Evolutionary conservation across 1,139 yeast species (phyloP).

Genomic region (Debaryomyces udenii): DNA sequence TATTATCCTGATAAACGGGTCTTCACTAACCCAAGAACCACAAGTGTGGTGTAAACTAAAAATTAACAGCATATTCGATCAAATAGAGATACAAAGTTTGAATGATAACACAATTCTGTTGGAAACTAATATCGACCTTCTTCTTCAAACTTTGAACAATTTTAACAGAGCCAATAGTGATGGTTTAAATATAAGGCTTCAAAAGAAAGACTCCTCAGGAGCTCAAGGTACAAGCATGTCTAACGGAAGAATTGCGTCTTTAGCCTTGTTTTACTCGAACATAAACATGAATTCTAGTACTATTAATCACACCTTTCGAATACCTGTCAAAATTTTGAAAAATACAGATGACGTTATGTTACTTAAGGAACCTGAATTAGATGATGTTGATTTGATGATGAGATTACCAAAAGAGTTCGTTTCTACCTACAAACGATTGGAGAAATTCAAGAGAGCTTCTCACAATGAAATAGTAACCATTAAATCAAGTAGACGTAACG

Average conservation of each 20-base stretch:
- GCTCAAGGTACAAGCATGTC: conserved; percentile 26
- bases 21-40: conserved; percentile 52
- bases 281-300: conserved; percentile 33
- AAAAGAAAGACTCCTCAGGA: conserved; percentile 43
- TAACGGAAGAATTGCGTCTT: conserved; percentile 49
- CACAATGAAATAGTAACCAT: conserved; percentile 37
- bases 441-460: conserved; percentile 51
- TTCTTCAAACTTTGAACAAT: conserved; percentile 55
- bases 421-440: conserved; percentile 55
- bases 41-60: conserved; percentile 63
- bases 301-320: conserved; percentile 59
- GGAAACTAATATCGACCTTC: conserved; percentile 58
- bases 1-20: conserved; percentile 50
- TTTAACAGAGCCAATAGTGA: conserved; percentile 57
- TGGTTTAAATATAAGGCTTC: conserved; percentile 55
- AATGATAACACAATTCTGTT: conserved; percentile 53
- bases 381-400: conserved; percentile 51
- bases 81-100: conserved; percentile 48
- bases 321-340: conserved; percentile 58
- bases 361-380: conserved; percentile 51
- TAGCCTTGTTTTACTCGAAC: conserved; percentile 54
- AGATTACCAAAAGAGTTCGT: conserved; percentile 51
- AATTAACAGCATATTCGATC: conserved; percentile 47
- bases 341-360: conserved; percentile 44
- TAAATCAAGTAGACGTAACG: conserved; percentile 35